Evolutionary conservation across 2,329 filamentous ascomycete genomes (phyloP).

Genomic region (Clarireedia paspali): DNA sequence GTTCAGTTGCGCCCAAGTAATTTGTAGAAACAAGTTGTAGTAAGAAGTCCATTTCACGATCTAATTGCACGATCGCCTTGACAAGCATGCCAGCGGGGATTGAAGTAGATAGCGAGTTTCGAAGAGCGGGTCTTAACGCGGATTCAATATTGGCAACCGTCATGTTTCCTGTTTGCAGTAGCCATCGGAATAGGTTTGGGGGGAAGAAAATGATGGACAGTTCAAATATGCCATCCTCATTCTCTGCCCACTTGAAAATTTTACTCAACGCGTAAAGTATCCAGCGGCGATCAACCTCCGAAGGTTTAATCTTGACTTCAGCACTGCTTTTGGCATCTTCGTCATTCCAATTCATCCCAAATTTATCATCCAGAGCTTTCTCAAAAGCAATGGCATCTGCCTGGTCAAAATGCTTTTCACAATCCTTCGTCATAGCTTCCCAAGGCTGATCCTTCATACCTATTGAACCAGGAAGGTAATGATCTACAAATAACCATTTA

Average conservation of each 20-base stretch:
- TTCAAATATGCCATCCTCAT: conserved; percentile 11
- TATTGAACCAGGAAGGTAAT: conserved; percentile 22
- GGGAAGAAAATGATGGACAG: conserved; percentile 38
- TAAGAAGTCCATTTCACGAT: conserved; percentile 60
- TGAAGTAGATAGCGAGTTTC: conserved; percentile 29
- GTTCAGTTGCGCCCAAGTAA: conserved; percentile 56
- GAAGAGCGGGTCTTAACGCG: conserved; percentile 44
- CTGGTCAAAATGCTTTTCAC: conserved; percentile 32
- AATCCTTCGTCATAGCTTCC: conserved; percentile 12
- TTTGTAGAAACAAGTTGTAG: conserved; percentile 58
- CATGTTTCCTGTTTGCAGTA: conserved; percentile 52
- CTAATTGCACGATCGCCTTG: conserved; percentile 53
- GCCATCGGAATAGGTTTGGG: conserved; percentile 47
- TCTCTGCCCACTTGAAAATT: conserved; percentile 34
- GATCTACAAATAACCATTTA: conserved; percentile 18
- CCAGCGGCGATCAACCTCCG: conserved; percentile 56
- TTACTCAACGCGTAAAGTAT: conserved; percentile 45
- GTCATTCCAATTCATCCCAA: conserved; percentile 23
- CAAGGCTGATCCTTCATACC: conserved; percentile 14
- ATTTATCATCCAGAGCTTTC: conserved; percentile 30
- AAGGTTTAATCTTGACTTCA: conserved; percentile 34
- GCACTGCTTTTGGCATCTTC: conserved; percentile 9
- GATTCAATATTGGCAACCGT: conserved; percentile 51
- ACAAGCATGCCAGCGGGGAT: conserved; percentile 54
- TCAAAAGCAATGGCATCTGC: conserved; percentile 36